Evolutionary conservation across 2,329 filamentous ascomycete species (phyloP).

Genomic region (Aspergillus jensenii): DNA sequence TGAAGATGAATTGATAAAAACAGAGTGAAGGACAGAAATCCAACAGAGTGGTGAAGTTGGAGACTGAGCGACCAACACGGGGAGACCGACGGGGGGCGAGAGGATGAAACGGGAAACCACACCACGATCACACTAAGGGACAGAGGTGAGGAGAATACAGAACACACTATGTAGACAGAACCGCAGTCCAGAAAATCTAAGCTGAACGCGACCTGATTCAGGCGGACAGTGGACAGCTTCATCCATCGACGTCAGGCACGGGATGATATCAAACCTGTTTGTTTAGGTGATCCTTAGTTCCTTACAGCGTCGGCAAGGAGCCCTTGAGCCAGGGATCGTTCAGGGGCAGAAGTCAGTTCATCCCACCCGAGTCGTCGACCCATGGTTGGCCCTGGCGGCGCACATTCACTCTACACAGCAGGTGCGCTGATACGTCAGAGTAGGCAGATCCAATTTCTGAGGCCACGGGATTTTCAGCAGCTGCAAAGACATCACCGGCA

Average conservation of each 20-base stretch:
- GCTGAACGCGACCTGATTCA: not conserved
- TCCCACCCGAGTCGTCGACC: not conserved
- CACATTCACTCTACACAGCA: not conserved
- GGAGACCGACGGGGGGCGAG: not conserved
- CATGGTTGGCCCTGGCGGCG: not conserved
- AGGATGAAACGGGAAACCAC: not conserved
- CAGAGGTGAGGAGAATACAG: not conserved
- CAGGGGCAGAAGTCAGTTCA: slow-evolving; percentile 1
- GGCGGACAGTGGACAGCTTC: not conserved
- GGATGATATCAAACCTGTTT: slow-evolving; percentile 8
- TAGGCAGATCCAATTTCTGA: not conserved
- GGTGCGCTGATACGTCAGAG: not conserved
- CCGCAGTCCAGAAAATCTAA: not conserved
- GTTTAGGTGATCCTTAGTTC: slow-evolving; percentile 5
- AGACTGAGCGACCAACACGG: slow-evolving; percentile 2
- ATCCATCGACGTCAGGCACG: not conserved
- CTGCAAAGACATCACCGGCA: not conserved
- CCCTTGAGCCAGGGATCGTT: slow-evolving; percentile 2
- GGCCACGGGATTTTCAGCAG: not conserved
- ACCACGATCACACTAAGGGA: not conserved
- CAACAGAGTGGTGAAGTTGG: not conserved
- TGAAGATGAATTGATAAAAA: too few species aligned
- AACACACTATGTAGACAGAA: not conserved
- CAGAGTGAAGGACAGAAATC: not conserved
- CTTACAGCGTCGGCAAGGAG: slow-evolving; percentile 5